Evolutionary conservation across 352 stramenopile species (phyloP).

Genomic region (Peronosclerospora sorghi): DNA sequence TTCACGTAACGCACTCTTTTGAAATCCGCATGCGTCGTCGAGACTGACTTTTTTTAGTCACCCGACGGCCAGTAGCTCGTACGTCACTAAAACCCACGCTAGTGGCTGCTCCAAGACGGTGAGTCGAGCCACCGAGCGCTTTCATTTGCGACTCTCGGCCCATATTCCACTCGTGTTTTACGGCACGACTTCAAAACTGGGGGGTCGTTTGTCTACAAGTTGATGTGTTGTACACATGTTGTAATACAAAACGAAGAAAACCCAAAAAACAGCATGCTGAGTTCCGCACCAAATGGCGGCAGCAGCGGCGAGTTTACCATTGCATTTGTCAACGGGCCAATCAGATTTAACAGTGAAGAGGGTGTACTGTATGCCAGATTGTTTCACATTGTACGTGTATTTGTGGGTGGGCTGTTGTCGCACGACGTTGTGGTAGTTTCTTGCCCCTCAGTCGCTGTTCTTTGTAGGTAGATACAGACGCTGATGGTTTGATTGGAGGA

Average conservation of each 20-base stretch:
- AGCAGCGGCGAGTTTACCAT: slow-evolving; percentile 57
- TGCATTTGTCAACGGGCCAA: slow-evolving; percentile 71
- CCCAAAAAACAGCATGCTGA: slow-evolving; percentile 1
- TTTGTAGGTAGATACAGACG: slow-evolving; percentile 61
- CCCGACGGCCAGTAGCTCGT: slow-evolving; percentile 10
- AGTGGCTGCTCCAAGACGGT: slow-evolving; percentile 6
- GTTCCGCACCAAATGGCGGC: slow-evolving; percentile 13
- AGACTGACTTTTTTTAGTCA: slow-evolving; percentile 19
- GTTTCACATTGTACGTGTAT: slow-evolving; percentile 66
- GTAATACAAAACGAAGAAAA: too few relatives aligned
- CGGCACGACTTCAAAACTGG: too few relatives aligned
- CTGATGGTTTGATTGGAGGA: slow-evolving; percentile 65
- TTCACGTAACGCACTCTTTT: slow-evolving; percentile 41
- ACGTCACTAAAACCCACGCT: slow-evolving; percentile 7
- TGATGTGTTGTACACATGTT: too few relatives aligned
- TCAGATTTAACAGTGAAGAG: slow-evolving; percentile 77
- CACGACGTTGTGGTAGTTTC: background rate
- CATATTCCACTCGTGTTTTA: too few relatives aligned
- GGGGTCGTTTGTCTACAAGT: too few relatives aligned
- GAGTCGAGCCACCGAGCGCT: background rate
- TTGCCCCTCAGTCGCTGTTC: background rate
- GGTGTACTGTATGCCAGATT: slow-evolving; percentile 68
- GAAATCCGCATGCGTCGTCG: slow-evolving; percentile 44
- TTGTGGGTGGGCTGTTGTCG: background rate
- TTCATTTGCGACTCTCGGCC: too few relatives aligned